A percentile compares a stretch with the other conserved stretches of the same genome.
Evolutionary conservation across 2,329 filamentous ascomycete genomes (phyloP).

Genomic region (Camillea tinctor): DNA sequence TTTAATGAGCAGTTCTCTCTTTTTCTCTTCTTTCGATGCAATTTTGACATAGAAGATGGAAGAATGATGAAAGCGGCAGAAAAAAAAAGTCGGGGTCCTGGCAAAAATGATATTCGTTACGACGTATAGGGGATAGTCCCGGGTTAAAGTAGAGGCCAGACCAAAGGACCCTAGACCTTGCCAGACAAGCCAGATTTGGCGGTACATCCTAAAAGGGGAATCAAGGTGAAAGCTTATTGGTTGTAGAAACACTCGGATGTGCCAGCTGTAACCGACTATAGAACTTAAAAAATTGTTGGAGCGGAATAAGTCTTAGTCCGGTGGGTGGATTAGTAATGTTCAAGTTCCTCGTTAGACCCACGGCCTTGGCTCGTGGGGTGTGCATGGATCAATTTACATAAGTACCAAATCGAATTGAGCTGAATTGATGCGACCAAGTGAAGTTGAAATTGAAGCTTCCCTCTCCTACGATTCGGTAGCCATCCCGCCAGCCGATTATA

Average conservation of each 20-base stretch:
- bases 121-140: background rate
- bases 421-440: constrained; percentile 15
- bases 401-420: too few species aligned
- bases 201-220: background rate
- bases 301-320: background rate
- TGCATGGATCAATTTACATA: too few species aligned
- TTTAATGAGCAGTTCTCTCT: background rate
- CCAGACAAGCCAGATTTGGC: background rate
- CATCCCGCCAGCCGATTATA: constrained; percentile 1
- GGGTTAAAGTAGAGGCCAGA: background rate
- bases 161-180: background rate
- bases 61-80: background rate
- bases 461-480: background rate
- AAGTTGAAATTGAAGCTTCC: constrained; percentile 1
- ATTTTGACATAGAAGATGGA: background rate
- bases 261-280: background rate
- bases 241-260: background rate
- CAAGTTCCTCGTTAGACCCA: too few species aligned
- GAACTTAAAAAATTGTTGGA: background rate
- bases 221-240: background rate
- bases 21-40: background rate
- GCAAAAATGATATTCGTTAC: background rate
- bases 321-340: background rate
- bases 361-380: too few species aligned
- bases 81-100: background rate